A percentile compares a stretch with the other conserved stretches of the same genome.
Evolutionary conservation across 768 basidiomycete species (phyloP).

Genomic region (Russula virescens): DNA sequence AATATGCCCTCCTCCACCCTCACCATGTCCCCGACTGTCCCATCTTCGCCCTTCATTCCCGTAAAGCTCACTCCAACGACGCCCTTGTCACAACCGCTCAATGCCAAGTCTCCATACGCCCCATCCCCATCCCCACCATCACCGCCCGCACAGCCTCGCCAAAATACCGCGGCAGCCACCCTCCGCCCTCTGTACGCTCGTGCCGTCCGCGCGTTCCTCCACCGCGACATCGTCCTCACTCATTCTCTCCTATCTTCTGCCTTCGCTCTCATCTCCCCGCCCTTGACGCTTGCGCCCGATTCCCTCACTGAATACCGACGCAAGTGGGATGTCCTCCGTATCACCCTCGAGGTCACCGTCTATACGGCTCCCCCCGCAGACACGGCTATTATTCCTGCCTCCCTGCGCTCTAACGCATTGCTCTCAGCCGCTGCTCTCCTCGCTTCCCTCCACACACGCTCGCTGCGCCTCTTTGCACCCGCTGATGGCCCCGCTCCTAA

Average conservation of each 20-base stretch:
- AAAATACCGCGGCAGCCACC: conserved; percentile 41
- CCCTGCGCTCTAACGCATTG: conserved; percentile 47
- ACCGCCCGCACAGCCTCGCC: conserved; percentile 7
- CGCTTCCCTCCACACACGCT: conserved; percentile 53
- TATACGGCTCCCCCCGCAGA: conserved; percentile 49
- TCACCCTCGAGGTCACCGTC: conserved; percentile 73
- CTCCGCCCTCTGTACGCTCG: conserved; percentile 70
- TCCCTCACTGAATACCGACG: conserved; percentile 46
- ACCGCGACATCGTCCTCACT: conserved; percentile 63
- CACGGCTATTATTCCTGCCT: conserved; percentile 42
- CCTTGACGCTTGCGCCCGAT: conserved; percentile 39
- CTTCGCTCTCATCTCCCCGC: conserved; percentile 47
- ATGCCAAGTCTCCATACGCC: neutral
- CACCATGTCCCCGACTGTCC: conserved; percentile 11
- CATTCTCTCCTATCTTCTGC: conserved; percentile 62
- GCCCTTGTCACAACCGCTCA: neutral
- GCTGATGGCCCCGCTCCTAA: conserved; percentile 34
- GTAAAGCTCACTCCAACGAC: neutral
- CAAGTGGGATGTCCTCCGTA: conserved; percentile 85
- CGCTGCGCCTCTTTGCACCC: conserved; percentile 64
- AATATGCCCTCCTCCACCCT: conserved; percentile 20
- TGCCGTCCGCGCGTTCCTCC: conserved; percentile 73
- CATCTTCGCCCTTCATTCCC: conserved; percentile 6
- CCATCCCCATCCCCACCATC: neutral
- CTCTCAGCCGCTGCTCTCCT: conserved; percentile 57